Percentiles rank a stretch among this genome's conserved stretches.
phyloP scores from a whole-genome alignment of 148 eudicot genomes.

The Rhododendron mucronatum region DNA sequence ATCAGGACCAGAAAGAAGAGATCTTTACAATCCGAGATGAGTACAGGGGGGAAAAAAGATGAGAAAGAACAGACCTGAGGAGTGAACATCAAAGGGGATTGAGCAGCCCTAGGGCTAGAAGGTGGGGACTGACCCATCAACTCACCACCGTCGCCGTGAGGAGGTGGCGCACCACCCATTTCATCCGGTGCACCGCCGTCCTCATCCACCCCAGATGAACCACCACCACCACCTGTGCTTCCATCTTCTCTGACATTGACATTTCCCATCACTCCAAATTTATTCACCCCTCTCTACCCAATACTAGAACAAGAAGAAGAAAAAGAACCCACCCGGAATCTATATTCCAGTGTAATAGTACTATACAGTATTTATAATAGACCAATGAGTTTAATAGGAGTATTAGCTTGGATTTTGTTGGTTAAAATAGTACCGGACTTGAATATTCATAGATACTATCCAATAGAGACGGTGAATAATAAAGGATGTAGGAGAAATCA shows the following conservation, averaged over 20 bases:
- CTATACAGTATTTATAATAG: neutral
- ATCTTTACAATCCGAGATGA: neutral
- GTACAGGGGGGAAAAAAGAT: neutral
- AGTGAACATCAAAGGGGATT: constrained; percentile 71
- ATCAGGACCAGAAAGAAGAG: neutral
- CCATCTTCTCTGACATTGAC: constrained; percentile 70
- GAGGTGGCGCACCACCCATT: constrained; percentile 7
- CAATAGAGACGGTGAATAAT: neutral
- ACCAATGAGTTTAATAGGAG: neutral
- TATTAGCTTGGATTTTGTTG: neutral
- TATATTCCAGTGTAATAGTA: neutral
- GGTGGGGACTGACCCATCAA: constrained; percentile 69
- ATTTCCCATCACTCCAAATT: constrained; percentile 52
- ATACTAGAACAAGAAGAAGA: neutral
- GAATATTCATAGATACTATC: neutral
- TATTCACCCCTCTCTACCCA: neutral
- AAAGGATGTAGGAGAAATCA: neutral
- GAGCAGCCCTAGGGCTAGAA: constrained; percentile 57
- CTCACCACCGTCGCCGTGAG: constrained; percentile 24
- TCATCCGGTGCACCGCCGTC: constrained; percentile 14
- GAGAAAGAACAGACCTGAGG: constrained; percentile 52
- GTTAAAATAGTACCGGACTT: neutral
- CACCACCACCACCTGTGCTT: constrained; percentile 23
- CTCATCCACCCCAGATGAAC: constrained; percentile 33
- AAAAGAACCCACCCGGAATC: neutral